Percentiles rank a stretch among this genome's conserved stretches.
These are phyloP conservation scores for Ambrosia artemisiifolia DNA, from an alignment of 129 eudicot genomes.

Conservation along the genomic window DNA sequence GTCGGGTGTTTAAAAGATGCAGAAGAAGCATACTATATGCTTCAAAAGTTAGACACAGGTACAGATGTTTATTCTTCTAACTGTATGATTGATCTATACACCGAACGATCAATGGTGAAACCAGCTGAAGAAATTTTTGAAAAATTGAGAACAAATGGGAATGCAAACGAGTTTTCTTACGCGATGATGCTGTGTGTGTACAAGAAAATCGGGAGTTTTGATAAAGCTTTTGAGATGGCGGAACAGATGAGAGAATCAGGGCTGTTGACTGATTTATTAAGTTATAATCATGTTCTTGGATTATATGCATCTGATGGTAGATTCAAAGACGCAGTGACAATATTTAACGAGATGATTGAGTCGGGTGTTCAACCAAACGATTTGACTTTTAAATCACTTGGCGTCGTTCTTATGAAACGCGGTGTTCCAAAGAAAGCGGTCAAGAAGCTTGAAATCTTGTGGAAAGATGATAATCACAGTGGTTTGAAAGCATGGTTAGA, in stretches of 20 bases:
- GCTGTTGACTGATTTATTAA: slow-evolving; percentile 61
- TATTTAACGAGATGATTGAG: slow-evolving; percentile 67
- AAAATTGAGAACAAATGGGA: slow-evolving; percentile 41
- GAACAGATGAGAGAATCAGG: slow-evolving; percentile 72
- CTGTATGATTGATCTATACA: slow-evolving; percentile 79
- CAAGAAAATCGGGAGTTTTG: slow-evolving; percentile 62
- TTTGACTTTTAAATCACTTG: slow-evolving; percentile 58
- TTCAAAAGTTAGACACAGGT: slow-evolving; percentile 42
- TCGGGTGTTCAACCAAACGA: slow-evolving; percentile 58
- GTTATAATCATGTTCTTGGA: slow-evolving; percentile 76
- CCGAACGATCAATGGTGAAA: slow-evolving; percentile 63
- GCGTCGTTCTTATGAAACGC: slow-evolving; percentile 59
- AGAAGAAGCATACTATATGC: slow-evolving; percentile 51
- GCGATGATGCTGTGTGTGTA: slow-evolving; percentile 97
- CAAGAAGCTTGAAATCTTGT: slow-evolving; percentile 49
- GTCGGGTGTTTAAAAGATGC: slow-evolving; percentile 77
- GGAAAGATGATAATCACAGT: slow-evolving; percentile 49
- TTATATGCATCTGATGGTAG: slow-evolving; percentile 72
- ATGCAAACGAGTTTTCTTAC: slow-evolving; percentile 78
- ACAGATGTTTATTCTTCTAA: slow-evolving; percentile 67
- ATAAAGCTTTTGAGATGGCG: slow-evolving; percentile 60
- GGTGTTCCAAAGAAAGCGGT: slow-evolving; percentile 69
- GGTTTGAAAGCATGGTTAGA: slow-evolving; percentile 61
- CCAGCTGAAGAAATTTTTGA: slow-evolving; percentile 72
- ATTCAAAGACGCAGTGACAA: slow-evolving; percentile 59